Evolutionary conservation across 768 basidiomycete genomes (phyloP).

Genomic region (Rhodotorula kratochvilovae): DNA sequence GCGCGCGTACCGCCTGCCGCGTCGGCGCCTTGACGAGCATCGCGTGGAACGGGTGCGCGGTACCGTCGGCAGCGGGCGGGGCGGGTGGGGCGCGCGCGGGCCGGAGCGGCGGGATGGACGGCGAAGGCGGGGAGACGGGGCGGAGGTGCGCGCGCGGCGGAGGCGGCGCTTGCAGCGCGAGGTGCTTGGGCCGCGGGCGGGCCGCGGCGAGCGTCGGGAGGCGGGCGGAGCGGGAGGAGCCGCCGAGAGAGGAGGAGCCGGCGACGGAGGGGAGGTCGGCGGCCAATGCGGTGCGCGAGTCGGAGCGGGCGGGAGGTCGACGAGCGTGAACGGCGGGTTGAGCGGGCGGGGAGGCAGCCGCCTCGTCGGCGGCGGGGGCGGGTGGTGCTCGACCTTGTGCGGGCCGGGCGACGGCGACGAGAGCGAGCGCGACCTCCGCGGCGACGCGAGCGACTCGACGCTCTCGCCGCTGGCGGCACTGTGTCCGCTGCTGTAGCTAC

Average conservation of each 20-base stretch:
- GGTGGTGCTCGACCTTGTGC: neutral
- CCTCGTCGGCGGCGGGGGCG: neutral
- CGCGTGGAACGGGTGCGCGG: neutral
- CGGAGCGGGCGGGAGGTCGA: conserved; percentile 28
- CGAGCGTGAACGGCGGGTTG: conserved; percentile 1
- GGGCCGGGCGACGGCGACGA: conserved; percentile 9
- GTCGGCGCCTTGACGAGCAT: neutral
- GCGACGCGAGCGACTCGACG: conserved; percentile 1
- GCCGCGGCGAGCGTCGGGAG: neutral
- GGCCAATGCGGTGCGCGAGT: conserved; percentile 18
- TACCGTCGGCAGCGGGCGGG: neutral
- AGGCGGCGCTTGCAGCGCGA: neutral
- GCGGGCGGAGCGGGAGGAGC: neutral
- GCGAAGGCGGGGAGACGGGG: neutral
- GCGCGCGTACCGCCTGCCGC: neutral
- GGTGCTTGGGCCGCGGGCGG: conserved; percentile 8
- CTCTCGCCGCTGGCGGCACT: neutral
- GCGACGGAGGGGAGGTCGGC: neutral
- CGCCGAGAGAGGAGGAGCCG: neutral
- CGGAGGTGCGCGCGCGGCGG: neutral
- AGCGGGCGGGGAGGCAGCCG: neutral
- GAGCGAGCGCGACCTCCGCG: neutral
- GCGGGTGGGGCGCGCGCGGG: neutral
- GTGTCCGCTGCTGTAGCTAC: neutral
- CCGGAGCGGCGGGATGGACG: neutral